Conservation (phyloP, 2,329 filamentous ascomycete genomes). For the Penicillium digitatum region DNA sequence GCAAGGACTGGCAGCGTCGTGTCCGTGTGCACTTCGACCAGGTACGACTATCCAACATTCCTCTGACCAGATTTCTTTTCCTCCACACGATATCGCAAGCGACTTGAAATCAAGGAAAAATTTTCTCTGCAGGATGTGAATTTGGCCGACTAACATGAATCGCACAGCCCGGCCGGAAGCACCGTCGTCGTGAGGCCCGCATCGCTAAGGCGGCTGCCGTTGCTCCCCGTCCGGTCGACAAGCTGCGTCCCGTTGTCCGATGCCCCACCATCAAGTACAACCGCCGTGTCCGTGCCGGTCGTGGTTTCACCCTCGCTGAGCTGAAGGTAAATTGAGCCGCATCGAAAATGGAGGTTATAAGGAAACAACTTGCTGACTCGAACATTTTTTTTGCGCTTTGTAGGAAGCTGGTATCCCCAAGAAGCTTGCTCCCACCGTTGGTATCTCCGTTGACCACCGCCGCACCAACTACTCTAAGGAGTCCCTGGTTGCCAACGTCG, state of each 20-base stretch:
- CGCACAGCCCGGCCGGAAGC: conserved; percentile 90
- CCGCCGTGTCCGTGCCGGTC: conserved; percentile 91
- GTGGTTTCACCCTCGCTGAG: conserved; percentile 96
- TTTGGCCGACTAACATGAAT: conserved; percentile 33
- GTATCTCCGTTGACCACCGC: conserved; percentile 93
- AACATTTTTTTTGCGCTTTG: conserved; percentile 22
- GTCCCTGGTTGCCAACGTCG: conserved; percentile 89
- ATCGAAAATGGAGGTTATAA: neutral
- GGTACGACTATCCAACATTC: conserved; percentile 60
- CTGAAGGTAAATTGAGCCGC: conserved; percentile 70
- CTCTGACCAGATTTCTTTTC: conserved; percentile 7
- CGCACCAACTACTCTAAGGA: conserved; percentile 97
- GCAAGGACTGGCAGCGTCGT: conserved; percentile 99
- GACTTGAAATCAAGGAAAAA: conserved; percentile 15
- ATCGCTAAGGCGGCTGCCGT: conserved; percentile 91
- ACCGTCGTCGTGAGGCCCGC: conserved; percentile 83
- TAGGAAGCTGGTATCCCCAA: conserved; percentile 93
- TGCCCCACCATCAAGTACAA: conserved; percentile 99
- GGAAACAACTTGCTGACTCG: conserved; percentile 6
- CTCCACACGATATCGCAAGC: conserved; percentile 17
- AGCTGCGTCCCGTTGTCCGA: conserved; percentile 90
- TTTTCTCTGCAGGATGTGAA: conserved; percentile 12
- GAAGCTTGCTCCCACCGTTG: conserved; percentile 91
- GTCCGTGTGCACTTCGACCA: conserved; percentile 99
- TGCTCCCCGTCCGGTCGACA: conserved; percentile 95